phyloP scores from a whole-genome alignment of 2,329 filamentous ascomycete genomes.

The Venturia aucupariae region DNA sequence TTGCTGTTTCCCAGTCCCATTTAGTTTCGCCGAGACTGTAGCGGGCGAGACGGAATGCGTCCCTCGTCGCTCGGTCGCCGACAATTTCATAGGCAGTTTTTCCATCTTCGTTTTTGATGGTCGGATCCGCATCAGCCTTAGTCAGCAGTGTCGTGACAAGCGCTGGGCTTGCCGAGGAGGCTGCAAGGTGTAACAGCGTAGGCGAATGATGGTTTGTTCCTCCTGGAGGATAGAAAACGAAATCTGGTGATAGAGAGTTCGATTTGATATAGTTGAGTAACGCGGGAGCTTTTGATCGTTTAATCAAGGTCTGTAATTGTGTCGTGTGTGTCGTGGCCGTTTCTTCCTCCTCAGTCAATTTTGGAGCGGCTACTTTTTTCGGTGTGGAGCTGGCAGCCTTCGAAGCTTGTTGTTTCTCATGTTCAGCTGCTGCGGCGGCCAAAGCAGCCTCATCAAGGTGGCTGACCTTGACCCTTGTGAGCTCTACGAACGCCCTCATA shows the following conservation, averaged over 20 bases:
- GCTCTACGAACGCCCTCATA: conserved; percentile 87
- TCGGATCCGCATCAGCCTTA: conserved; percentile 68
- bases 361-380: conserved; percentile 48
- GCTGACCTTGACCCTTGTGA: conserved; percentile 80
- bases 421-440: conserved; percentile 38
- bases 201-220: conserved; percentile 70
- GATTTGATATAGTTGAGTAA: conserved; percentile 73
- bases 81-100: conserved; percentile 80
- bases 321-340: conserved; percentile 72
- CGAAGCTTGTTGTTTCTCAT: conserved; percentile 20
- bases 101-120: conserved; percentile 60
- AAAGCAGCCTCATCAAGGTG: conserved; percentile 62
- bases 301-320: conserved; percentile 79
- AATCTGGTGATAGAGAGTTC: conserved; percentile 63
- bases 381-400: conserved; percentile 21
- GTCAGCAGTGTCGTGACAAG: conserved; percentile 69
- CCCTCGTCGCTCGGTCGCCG: conserved; percentile 74
- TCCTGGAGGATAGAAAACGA: conserved; percentile 60
- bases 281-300: conserved; percentile 81
- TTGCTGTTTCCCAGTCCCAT: conserved; percentile 71
- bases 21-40: conserved; percentile 65
- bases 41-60: conserved; percentile 84
- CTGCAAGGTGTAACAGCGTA: conserved; percentile 76
- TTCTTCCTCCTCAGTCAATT: conserved; percentile 75
- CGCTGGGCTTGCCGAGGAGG: conserved; percentile 67